phyloP scores from a whole-genome alignment of 2,329 filamentous ascomycete species.

The Rhinocladiella mackenziei region DNA sequence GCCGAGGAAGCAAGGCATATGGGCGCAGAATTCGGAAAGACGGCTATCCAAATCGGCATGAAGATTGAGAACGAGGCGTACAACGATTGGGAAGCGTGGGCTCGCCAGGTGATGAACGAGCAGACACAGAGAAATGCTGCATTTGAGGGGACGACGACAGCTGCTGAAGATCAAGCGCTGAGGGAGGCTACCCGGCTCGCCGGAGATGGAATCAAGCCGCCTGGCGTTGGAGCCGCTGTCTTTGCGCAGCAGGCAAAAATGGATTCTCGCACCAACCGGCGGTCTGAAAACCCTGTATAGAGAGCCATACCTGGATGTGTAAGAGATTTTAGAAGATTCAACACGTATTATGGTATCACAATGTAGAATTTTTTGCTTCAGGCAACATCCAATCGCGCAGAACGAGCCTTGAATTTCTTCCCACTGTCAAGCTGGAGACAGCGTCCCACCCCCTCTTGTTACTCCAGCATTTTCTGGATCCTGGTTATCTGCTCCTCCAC shows the following conservation, averaged over 20 bases:
- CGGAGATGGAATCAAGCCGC: conserved; percentile 3
- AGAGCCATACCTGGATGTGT: not conserved
- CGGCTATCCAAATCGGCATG: conserved; percentile 71
- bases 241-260: conserved; percentile 19
- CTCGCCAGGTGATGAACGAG: conserved; percentile 51
- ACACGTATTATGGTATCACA: conserved; percentile 5
- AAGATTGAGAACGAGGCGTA: conserved; percentile 73
- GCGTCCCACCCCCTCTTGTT: not conserved
- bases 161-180: conserved; percentile 19
- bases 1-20: conserved; percentile 80
- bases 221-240: conserved; percentile 13
- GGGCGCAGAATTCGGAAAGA: conserved; percentile 84
- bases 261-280: conserved; percentile 11
- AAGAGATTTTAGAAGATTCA: not conserved
- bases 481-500: conserved; percentile 56
- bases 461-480: conserved; percentile 13
- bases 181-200: conserved; percentile 9
- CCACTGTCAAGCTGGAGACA: too few species aligned
- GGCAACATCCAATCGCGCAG: too few species aligned
- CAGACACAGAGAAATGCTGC: conserved; percentile 47
- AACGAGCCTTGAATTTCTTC: too few species aligned
- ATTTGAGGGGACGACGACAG: conserved; percentile 34
- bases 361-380: too few species aligned
- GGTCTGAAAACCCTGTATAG: conserved; percentile 3
- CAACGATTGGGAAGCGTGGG: conserved; percentile 84